Conservation (phyloP, 2,329 filamentous ascomycete species). For the Phoma herbarum region DNA sequence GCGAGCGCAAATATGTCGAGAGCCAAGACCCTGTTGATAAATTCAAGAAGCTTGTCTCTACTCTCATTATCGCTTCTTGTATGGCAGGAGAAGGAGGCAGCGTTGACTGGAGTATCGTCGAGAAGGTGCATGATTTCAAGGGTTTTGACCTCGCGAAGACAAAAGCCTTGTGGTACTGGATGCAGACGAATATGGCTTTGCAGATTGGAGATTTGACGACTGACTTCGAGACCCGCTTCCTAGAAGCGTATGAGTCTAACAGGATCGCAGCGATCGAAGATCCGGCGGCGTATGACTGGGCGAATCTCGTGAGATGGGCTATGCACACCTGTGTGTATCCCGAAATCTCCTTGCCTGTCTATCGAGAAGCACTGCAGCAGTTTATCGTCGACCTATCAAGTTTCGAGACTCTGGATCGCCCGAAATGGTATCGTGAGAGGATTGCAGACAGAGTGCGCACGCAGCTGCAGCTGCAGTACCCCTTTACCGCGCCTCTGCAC, state of each 20-base stretch:
- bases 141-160: constrained; percentile 46
- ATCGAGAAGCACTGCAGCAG: constrained; percentile 30
- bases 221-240: constrained; percentile 71
- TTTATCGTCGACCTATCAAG: constrained; percentile 42
- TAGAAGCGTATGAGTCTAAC: constrained; percentile 70
- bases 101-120: constrained; percentile 55
- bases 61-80: constrained; percentile 43
- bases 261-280: constrained; percentile 69
- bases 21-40: constrained; percentile 32
- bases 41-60: constrained; percentile 45
- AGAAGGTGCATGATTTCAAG: constrained; percentile 50
- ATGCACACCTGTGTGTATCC: constrained; percentile 55
- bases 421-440: constrained; percentile 38
- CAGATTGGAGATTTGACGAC: constrained; percentile 66
- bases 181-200: constrained; percentile 43
- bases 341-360: constrained; percentile 36
- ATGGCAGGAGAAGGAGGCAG: constrained; percentile 48
- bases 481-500: constrained; percentile 40
- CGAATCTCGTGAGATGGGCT: constrained; percentile 71
- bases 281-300: constrained; percentile 73
- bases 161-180: constrained; percentile 52
- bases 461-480: constrained; percentile 35
- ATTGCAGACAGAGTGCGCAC: constrained; percentile 37
- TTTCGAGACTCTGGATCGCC: constrained; percentile 36
- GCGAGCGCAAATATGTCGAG: constrained; percentile 28